Conservation (phyloP, 257 asterid species). For the Lithospermum erythrorhizon region DNA sequence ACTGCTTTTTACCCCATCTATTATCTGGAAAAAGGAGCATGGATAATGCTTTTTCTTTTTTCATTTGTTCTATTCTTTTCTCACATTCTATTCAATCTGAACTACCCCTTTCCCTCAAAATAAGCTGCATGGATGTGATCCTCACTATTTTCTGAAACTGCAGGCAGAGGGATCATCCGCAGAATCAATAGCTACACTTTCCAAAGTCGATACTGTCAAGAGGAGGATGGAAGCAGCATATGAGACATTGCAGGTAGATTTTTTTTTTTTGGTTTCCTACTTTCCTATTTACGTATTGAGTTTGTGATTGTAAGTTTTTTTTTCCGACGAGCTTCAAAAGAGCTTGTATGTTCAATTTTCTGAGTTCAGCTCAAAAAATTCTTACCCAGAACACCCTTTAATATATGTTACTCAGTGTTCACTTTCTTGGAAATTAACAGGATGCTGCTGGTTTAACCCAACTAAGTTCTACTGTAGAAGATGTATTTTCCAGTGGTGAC, state of each 20-base stretch:
- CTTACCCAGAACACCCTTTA: background rate
- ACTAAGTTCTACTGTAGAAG: conserved; percentile 94
- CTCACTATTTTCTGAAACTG: background rate
- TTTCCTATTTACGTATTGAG: background rate
- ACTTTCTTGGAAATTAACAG: conserved; percentile 30
- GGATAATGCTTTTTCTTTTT: no score
- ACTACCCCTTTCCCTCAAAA: no score
- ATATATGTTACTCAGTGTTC: conserved; percentile 1
- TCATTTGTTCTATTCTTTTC: no score
- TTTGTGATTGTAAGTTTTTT: background rate
- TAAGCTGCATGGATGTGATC: background rate
- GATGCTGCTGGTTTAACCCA: conserved; percentile 98
- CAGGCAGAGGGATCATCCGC: conserved; percentile 99
- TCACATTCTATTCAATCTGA: no score
- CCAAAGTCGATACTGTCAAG: conserved; percentile 89
- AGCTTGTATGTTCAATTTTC: background rate
- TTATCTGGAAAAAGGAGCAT: no score
- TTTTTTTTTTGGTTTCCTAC: conserved; percentile 2
- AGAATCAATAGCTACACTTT: conserved; percentile 77
- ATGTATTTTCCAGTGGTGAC: conserved; percentile 95
- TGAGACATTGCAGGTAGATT: conserved; percentile 90
- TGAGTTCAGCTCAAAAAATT: background rate
- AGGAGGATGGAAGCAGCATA: conserved; percentile 97
- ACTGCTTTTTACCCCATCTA: no score
- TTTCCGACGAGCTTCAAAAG: background rate